Evolutionary conservation across 202 grass and related monocot genomes (phyloP), one percentile per base, ranked within the genome.

Genomic region (Musa balbisiana): DNA sequence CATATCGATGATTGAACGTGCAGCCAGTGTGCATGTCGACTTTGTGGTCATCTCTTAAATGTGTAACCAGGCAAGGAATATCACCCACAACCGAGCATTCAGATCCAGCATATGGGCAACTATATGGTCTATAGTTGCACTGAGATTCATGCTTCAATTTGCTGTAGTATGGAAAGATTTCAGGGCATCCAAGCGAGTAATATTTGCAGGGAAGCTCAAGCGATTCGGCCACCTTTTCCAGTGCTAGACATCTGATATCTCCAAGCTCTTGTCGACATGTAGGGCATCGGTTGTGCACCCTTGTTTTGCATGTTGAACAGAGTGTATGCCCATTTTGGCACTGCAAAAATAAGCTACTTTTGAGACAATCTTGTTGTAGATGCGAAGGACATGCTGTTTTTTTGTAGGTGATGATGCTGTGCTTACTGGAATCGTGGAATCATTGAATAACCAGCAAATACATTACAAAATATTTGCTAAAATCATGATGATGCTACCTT

Each of bases 1-100:
- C 93, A 55, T 97, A 97, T n/a, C 93, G 85, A 78, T 97, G 93
- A 80, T 97, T 97, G 70, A 97, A 97, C 4, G 93, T 92, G 81
- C 90, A 93, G 11, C 93, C 93, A 74, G 89, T 89, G 55, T 97
- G 93, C 90, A 97, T 91, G 22, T 97, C 93, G 72, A 97, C 93
- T 83, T 97, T 97, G 76, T 97, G 93, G 55, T 93, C 84, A n/a
- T 91, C 87, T 72, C 87, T 91, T 81, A 97, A 87, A 87, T 97
- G 93, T 49, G 80, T 78, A 69, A 97, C 86, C 3, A 97, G 85
- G 74, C 82, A 85, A 11, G 86, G 84, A 67, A 97, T 87, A 67
- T 97, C 93, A 50, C 93, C 93, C 17, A 84, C 78, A 69, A 90
- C 79, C 14, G 90, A 79, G 78, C 93, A 97, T 80, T 97, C 93